Evolutionary conservation across 495 filamentous ascomycete genomes (phyloP).

Genomic region (Hapsidospora chrysogenum): DNA sequence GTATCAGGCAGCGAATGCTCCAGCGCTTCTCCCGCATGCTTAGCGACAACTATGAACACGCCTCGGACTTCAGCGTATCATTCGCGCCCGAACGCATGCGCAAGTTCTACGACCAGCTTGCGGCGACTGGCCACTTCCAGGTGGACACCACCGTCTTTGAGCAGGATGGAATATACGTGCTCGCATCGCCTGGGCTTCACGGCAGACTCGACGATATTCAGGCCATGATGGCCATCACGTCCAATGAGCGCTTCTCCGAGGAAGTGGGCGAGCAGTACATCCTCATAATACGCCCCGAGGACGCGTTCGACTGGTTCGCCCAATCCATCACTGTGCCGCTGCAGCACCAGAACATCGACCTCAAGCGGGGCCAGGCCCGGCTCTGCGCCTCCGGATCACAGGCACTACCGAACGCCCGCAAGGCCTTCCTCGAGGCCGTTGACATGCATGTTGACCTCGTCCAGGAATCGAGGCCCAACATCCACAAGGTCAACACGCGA

Average conservation of each 20-base stretch:
- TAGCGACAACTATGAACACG: slow-evolving; percentile 86
- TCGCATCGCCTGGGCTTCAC: slow-evolving; percentile 67
- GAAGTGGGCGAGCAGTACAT: slow-evolving; percentile 68
- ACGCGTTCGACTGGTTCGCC: slow-evolving; percentile 68
- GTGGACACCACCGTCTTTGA: slow-evolving; percentile 47
- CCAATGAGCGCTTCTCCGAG: slow-evolving; percentile 59
- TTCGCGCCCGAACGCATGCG: slow-evolving; percentile 46
- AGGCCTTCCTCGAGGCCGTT: slow-evolving; percentile 56
- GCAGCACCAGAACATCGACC: slow-evolving; percentile 62
- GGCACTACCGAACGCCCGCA: slow-evolving; percentile 57
- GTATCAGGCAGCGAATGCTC: slow-evolving; percentile 75
- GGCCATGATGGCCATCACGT: slow-evolving; percentile 73
- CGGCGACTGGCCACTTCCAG: slow-evolving; percentile 74
- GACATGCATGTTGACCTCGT: slow-evolving; percentile 72
- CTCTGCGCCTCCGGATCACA: slow-evolving; percentile 82
- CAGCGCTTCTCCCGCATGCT: slow-evolving; percentile 68
- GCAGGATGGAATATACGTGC: slow-evolving; percentile 60
- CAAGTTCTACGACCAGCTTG: slow-evolving; percentile 65
- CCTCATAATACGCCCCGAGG: slow-evolving; percentile 69
- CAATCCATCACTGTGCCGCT: slow-evolving; percentile 51
- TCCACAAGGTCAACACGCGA: slow-evolving; percentile 79
- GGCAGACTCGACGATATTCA: slow-evolving; percentile 64
- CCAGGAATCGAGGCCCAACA: slow-evolving; percentile 81
- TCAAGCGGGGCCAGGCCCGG: slow-evolving; percentile 74
- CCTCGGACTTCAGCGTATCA: slow-evolving; percentile 78